Percentiles rank a stretch among this genome's conserved stretches.
phyloP scores from a whole-genome alignment of 1,139 yeast species.

The Arxiozyma slooffiae region DNA sequence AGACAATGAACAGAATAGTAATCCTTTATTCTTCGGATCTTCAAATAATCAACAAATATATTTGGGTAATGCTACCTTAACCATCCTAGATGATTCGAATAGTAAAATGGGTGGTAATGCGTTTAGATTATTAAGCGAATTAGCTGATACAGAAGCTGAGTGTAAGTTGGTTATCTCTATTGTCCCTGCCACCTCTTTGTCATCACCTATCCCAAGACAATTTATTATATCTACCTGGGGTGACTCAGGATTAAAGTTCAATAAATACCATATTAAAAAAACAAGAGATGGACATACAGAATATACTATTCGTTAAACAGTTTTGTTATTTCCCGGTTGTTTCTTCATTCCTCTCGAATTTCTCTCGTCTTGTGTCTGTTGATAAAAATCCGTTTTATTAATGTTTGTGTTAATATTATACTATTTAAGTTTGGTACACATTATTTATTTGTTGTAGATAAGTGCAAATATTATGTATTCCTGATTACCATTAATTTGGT shows the following conservation, averaged over 20 bases:
- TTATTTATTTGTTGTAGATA: no score
- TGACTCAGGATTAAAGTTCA: conserved; percentile 11
- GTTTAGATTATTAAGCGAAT: conserved; percentile 5
- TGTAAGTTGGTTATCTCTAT: conserved; percentile 13
- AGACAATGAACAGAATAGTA: no score
- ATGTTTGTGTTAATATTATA: neutral
- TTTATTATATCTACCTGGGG: conserved; percentile 16
- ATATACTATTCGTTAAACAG: conserved; percentile 9
- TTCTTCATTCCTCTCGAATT: neutral
- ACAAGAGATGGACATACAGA: conserved; percentile 16
- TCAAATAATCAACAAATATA: conserved; percentile 1
- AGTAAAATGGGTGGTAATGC: neutral
- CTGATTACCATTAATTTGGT: no score
- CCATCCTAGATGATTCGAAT: conserved; percentile 7
- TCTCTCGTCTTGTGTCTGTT: neutral
- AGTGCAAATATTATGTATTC: no score
- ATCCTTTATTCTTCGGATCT: no score
- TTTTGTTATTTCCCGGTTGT: neutral
- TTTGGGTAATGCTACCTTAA: conserved; percentile 4
- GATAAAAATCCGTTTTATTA: neutral
- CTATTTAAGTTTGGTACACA: neutral
- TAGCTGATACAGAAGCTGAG: conserved; percentile 8
- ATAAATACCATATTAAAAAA: conserved; percentile 10
- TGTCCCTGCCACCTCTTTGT: neutral
- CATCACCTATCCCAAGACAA: conserved; percentile 11